Evolutionary conservation across 371 early-diverging fungal species (phyloP).

Genomic region (Mortierella sp.): DNA sequence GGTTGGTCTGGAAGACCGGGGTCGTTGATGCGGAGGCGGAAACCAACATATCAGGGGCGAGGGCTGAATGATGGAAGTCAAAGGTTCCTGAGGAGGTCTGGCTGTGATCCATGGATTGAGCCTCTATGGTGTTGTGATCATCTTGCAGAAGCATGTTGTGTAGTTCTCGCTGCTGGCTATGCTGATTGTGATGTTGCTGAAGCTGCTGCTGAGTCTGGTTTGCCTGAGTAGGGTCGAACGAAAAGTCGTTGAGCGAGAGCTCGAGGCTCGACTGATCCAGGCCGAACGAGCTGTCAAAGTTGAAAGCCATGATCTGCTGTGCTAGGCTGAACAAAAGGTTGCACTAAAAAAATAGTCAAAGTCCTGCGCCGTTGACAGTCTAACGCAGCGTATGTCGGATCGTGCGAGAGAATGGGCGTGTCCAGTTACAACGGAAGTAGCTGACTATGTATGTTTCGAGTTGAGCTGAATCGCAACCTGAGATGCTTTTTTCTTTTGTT

Average conservation of each 20-base stretch:
- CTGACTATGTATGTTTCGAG: too few relatives aligned
- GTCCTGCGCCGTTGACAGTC: background rate
- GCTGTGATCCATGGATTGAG: slow-evolving; percentile 14
- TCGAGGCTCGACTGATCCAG: slow-evolving; percentile 47
- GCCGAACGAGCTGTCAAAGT: slow-evolving; percentile 39
- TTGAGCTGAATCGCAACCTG: too few relatives aligned
- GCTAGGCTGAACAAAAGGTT: background rate
- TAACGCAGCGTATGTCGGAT: too few relatives aligned
- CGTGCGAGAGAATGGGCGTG: too few relatives aligned
- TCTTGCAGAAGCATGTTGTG: slow-evolving; percentile 36
- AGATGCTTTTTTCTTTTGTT: too few relatives aligned
- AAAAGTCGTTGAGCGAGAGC: slow-evolving; percentile 48
- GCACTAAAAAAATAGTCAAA: background rate
- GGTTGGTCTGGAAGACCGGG: slow-evolving; percentile 37
- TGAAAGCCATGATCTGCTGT: slow-evolving; percentile 29
- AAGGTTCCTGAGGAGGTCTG: slow-evolving; percentile 9
- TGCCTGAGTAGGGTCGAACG: slow-evolving; percentile 36
- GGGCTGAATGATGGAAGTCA: slow-evolving; percentile 36
- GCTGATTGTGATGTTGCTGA: slow-evolving; percentile 45
- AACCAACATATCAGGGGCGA: slow-evolving; percentile 30
- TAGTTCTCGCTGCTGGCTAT: slow-evolving; percentile 31
- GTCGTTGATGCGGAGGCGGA: slow-evolving; percentile 47
- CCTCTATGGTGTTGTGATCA: slow-evolving; percentile 2
- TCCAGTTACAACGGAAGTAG: too few relatives aligned
- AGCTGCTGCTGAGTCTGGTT: slow-evolving; percentile 28